Conservation (phyloP, 805 yeast species). For the Ogataea corticis region DNA sequence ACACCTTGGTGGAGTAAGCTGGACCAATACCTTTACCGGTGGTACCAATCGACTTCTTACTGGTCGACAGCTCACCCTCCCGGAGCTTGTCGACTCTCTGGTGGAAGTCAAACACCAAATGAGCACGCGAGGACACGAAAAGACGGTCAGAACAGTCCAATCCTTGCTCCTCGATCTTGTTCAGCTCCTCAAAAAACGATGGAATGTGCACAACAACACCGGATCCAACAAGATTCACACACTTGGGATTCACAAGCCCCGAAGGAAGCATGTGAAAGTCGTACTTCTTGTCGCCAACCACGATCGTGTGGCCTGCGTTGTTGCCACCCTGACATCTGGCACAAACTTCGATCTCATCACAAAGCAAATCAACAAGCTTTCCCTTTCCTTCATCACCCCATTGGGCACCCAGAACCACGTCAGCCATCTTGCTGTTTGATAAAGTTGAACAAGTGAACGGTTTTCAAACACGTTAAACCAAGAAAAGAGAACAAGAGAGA, state of each 20-base stretch:
- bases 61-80: slow-evolving; percentile 81
- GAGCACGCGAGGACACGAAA: slow-evolving; percentile 91
- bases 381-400: slow-evolving; percentile 99
- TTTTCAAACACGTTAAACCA: slow-evolving; percentile 20
- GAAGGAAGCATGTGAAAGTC: slow-evolving; percentile 99
- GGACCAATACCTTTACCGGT: slow-evolving; percentile 99
- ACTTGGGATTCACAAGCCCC: slow-evolving; percentile 92
- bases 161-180: slow-evolving; percentile 79
- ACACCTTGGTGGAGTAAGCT: slow-evolving; percentile 93
- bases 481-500: slow-evolving; percentile 6
- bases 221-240: slow-evolving; percentile 86
- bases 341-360: slow-evolving; percentile 94
- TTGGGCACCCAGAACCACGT: slow-evolving; percentile 96
- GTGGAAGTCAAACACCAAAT: slow-evolving; percentile 96
- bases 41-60: slow-evolving; percentile 90
- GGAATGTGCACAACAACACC: slow-evolving; percentile 98
- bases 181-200: slow-evolving; percentile 85
- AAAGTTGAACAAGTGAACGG: slow-evolving; percentile 13
- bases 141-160: slow-evolving; percentile 72
- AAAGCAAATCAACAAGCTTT: slow-evolving; percentile 89
- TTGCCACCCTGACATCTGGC: slow-evolving; percentile 99
- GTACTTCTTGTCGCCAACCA: slow-evolving; percentile 82
- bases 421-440: slow-evolving; percentile 52
- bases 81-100: slow-evolving; percentile 94
- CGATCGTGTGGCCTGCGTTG: slow-evolving; percentile 99